These are phyloP conservation scores for Aspergillus pseudoglaucus DNA, from an alignment of 2,329 filamentous ascomycete genomes.

Conservation along the genomic window DNA sequence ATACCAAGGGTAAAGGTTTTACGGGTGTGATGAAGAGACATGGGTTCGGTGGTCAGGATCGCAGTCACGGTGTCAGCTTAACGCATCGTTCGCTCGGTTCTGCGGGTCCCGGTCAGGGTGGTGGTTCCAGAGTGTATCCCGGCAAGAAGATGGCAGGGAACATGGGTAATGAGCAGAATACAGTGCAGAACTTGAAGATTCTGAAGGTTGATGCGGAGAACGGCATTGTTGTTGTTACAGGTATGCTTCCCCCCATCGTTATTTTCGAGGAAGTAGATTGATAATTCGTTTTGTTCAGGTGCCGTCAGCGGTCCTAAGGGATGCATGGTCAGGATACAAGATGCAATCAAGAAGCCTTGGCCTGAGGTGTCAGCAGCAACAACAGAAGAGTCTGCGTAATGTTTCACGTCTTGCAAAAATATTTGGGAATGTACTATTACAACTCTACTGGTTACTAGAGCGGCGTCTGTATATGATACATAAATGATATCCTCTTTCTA, in stretches of 20 bases:
- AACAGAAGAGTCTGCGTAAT: conserved; percentile 12
- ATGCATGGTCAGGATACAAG: conserved; percentile 75
- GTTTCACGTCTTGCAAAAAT: conserved; percentile 5
- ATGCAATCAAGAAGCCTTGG: conserved; percentile 83
- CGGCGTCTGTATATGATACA: conserved; percentile 36
- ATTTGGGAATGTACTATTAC: conserved; percentile 32
- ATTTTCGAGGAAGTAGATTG: conserved; percentile 2
- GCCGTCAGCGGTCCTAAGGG: conserved; percentile 84
- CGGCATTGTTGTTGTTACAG: conserved; percentile 82
- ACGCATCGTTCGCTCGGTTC: conserved; percentile 91
- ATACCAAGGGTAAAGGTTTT: conserved; percentile 84
- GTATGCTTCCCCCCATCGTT: conserved; percentile 36
- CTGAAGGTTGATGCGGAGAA: conserved; percentile 80
- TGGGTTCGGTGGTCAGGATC: conserved; percentile 81
- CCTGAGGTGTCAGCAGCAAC: conserved; percentile 34
- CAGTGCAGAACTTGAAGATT: conserved; percentile 84
- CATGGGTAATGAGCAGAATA: conserved; percentile 86
- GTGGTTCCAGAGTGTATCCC: conserved; percentile 83
- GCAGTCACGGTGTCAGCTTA: conserved; percentile 91
- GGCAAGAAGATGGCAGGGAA: conserved; percentile 97
- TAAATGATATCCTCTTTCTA: conserved; percentile 32
- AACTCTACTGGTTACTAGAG: conserved; percentile 30
- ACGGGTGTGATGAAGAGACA: conserved; percentile 97
- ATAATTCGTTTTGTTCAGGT: conserved; percentile 34
- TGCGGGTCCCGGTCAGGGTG: conserved; percentile 79